phyloP scores from a whole-genome alignment of 441 rosid species.

The Syzygium malaccense region DNA sequence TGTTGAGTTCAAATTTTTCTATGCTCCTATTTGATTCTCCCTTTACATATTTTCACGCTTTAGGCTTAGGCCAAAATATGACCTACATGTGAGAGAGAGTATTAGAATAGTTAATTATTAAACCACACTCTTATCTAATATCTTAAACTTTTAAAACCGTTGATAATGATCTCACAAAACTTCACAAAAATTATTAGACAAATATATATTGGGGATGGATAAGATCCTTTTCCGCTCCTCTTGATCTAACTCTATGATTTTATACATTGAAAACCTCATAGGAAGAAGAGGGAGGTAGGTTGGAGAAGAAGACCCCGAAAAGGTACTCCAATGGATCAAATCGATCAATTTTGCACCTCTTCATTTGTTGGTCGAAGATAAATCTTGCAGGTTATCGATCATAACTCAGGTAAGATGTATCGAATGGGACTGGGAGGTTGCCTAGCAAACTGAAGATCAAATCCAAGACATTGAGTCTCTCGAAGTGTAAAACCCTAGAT shows the following conservation, averaged over 20 bases:
- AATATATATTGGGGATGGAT: background rate
- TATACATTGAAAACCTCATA: background rate
- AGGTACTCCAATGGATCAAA: background rate
- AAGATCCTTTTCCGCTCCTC: background rate
- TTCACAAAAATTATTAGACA: background rate
- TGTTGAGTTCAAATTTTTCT: background rate
- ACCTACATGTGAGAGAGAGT: fast-evolving
- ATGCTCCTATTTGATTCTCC: background rate
- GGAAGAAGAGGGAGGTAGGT: background rate
- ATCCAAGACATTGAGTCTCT: background rate
- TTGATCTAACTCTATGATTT: background rate
- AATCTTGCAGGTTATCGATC: background rate
- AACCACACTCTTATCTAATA: background rate
- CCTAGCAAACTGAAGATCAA: background rate
- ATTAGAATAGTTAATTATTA: background rate
- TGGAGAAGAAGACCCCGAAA: background rate
- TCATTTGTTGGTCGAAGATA: background rate
- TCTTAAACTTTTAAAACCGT: fast-evolving
- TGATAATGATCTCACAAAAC: background rate
- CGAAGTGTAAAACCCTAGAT: background rate
- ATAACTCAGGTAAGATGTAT: background rate
- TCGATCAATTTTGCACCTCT: background rate
- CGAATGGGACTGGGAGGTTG: background rate
- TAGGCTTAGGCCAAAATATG: background rate
- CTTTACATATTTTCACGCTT: background rate